Evolutionary conservation across 2,329 filamentous ascomycete genomes (phyloP).

Genomic region (Fusarium sp.): DNA sequence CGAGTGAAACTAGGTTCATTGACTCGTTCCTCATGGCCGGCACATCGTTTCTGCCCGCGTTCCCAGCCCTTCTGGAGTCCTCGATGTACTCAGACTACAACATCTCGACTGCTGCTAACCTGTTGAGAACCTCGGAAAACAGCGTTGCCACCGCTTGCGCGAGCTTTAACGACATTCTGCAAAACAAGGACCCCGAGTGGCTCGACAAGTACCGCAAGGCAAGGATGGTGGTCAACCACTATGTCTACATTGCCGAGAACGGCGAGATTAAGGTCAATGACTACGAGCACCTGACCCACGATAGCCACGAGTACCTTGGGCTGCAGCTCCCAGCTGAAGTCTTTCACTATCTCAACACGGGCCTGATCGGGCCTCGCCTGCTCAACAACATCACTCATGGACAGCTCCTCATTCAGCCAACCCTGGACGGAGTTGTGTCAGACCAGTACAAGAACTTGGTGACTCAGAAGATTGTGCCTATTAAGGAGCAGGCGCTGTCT

Average conservation of each 20-base stretch:
- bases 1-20: conserved; percentile 79
- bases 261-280: conserved; percentile 83
- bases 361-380: conserved; percentile 81
- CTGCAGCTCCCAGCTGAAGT: conserved; percentile 90
- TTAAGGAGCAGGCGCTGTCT: conserved; percentile 81
- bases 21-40: conserved; percentile 88
- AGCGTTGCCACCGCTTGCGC: conserved; percentile 79
- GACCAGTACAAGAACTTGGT: conserved; percentile 85
- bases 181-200: conserved; percentile 79
- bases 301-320: conserved; percentile 92
- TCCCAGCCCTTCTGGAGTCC: conserved; percentile 78
- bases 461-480: conserved; percentile 76
- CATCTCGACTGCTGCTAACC: conserved; percentile 81
- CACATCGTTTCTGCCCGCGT: conserved; percentile 81
- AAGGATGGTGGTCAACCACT: conserved; percentile 86
- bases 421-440: conserved; percentile 84
- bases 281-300: conserved; percentile 78
- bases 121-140: conserved; percentile 77
- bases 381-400: conserved; percentile 86
- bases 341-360: conserved; percentile 88
- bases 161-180: conserved; percentile 82
- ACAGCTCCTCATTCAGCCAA: conserved; percentile 83
- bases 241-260: conserved; percentile 81
- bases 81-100: conserved; percentile 66
- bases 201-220: conserved; percentile 88